Evolutionary conservation across 208 protist species (phyloP).

Genomic region (Crithidia thermophila): DNA sequence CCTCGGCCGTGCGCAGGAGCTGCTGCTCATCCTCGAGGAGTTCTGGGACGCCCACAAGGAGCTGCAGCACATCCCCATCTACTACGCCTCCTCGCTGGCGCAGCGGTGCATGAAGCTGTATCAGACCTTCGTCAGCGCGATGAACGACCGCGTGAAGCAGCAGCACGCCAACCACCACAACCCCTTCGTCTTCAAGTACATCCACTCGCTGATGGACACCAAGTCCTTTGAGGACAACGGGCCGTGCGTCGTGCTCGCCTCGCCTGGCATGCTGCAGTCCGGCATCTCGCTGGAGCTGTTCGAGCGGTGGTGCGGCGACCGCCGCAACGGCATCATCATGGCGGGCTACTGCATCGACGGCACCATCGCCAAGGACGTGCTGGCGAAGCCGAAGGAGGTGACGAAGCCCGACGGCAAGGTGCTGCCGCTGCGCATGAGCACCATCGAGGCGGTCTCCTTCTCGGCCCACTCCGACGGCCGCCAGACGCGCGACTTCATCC

Average conservation of each 20-base stretch:
- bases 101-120: slow-evolving; percentile 98
- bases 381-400: slow-evolving; percentile 88
- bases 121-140: slow-evolving; percentile 97
- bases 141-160: slow-evolving; percentile 96
- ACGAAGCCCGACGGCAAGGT: slow-evolving; percentile 87
- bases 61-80: slow-evolving; percentile 98
- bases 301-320: slow-evolving; percentile 97
- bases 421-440: slow-evolving; percentile 91
- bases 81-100: slow-evolving; percentile 98
- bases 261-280: slow-evolving; percentile 97
- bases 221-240: slow-evolving; percentile 93
- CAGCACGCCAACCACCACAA: slow-evolving; percentile 94
- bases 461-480: slow-evolving; percentile 97
- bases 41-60: slow-evolving; percentile 98
- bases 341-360: slow-evolving; percentile 98
- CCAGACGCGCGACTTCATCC: slow-evolving; percentile 92
- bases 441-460: slow-evolving; percentile 97
- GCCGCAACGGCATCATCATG: slow-evolving; percentile 97
- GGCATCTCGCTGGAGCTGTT: slow-evolving; percentile 98
- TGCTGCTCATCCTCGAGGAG: slow-evolving; percentile 99
- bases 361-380: slow-evolving; percentile 96
- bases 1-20: slow-evolving; percentile 98
- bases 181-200: slow-evolving; percentile 98
- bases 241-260: slow-evolving; percentile 95
- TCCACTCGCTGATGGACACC: slow-evolving; percentile 92